Conservation (phyloP, 176 grass and related monocot species). For the Paspalum notatum region DNA sequence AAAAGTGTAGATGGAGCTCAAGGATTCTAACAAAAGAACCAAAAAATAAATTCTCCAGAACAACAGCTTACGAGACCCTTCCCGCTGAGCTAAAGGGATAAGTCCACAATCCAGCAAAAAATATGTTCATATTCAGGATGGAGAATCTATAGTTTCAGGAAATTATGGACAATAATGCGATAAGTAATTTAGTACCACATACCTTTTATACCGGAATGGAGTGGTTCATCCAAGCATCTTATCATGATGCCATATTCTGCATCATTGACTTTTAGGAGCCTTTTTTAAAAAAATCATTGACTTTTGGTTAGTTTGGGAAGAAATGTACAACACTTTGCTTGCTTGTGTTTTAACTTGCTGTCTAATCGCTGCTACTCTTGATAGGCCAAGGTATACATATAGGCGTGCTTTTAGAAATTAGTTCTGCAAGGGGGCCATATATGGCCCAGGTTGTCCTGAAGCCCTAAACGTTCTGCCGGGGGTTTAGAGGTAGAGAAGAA, state of each 20-base stretch:
- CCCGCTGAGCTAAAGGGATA: not conserved
- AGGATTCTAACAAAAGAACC: not conserved
- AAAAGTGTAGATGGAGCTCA: not conserved
- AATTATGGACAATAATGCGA: not conserved
- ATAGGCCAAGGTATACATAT: no score
- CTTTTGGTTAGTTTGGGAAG: not conserved
- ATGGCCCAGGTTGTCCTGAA: no score
- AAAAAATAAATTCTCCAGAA: not conserved
- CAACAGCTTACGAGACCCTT: not conserved
- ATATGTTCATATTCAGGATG: not conserved
- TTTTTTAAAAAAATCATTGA: not conserved
- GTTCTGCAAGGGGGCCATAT: no score
- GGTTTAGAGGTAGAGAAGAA: no score
- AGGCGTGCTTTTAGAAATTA: no score
- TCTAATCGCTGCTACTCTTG: no score
- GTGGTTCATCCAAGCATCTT: constrained; percentile 23
- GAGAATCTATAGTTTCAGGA: constrained; percentile 27
- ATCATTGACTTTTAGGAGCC: constrained; percentile 12
- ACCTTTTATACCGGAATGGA: constrained; percentile 7
- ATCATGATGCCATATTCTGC: constrained; percentile 13
- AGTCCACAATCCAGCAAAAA: not conserved
- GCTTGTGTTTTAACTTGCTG: no score
- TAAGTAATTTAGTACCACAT: not conserved
- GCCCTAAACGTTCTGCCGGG: no score
- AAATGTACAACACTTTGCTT: not conserved